Evolutionary conservation across 164 flowering plant species (phyloP).

Genomic region (Vitis labrusca): DNA sequence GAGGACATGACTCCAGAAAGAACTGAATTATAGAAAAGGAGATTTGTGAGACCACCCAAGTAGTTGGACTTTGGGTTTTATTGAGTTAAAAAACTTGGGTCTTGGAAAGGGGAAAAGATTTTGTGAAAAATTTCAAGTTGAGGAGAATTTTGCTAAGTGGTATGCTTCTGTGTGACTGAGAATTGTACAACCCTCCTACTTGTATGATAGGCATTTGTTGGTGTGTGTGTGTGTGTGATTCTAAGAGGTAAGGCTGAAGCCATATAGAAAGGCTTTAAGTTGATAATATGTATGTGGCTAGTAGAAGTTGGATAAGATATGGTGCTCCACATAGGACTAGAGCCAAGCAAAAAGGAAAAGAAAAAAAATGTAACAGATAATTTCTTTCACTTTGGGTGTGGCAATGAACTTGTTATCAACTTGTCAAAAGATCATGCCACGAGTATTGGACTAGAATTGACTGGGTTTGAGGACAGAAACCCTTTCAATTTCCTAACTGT

Average conservation of each 20-base stretch:
- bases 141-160: constrained; percentile 5
- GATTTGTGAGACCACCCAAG: too few relatives aligned
- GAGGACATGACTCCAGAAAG: too few relatives aligned
- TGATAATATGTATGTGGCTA: constrained; percentile 21
- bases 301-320: constrained; percentile 12
- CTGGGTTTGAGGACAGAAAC: neutral
- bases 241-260: neutral
- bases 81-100: too few relatives aligned
- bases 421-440: constrained; percentile 13
- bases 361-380: neutral
- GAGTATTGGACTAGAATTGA: neutral
- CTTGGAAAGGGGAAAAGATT: neutral
- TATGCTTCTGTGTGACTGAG: constrained; percentile 2
- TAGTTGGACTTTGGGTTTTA: too few relatives aligned
- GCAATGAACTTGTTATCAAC: neutral
- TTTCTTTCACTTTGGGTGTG: neutral
- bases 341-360: constrained; percentile 8
- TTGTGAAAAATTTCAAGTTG: neutral
- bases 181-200: neutral
- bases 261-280: constrained; percentile 2
- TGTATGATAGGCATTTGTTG: neutral
- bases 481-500: neutral
- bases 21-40: too few relatives aligned
- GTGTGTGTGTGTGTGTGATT: neutral
- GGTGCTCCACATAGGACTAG: neutral